Evolutionary conservation across 208 protist genomes (phyloP), one percentile per base, ranked within the genome.

Genomic region (Crithidia bombi): DNA sequence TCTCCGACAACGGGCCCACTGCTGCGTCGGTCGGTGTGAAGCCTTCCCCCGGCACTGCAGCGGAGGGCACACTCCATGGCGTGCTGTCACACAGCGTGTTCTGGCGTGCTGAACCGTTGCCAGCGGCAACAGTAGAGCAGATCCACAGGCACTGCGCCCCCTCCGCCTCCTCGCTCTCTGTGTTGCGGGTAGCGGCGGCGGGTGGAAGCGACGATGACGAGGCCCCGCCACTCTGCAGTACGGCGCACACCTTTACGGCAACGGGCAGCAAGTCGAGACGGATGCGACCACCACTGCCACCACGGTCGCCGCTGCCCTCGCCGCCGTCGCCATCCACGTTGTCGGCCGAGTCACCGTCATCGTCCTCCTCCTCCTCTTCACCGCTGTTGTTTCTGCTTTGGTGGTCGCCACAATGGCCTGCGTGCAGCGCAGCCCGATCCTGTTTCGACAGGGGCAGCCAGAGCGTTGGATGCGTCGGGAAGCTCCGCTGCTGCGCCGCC

Each of bases 381-480:
- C 43, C 21, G 28, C 46, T 51, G 46, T 51, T 9, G 46, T 28
- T 23, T 17, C 17, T 3, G 46, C 21, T 23, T 17, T 28, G 15
- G 46, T 14, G 21, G 46, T 15, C 4, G 46, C 46, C 21, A 9
- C 14, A 5, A 23, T 30, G 7, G 46, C 21, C 11, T 17, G 36
- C 61, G 30, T 51, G 38, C 61, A 35, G 54, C n/a, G 28, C 23
- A 0, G 69, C 41, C n/a, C 47, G 70, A 14, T 69, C 70, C 7
- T 14, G 26, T n/a, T n/a, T 57, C 35, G 30, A 46, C 21, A 56
- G 39, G 7, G 70, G 70, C 55, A 76, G 44, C 70, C 70, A 76
- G 38, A 76, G 63, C 30, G 70, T 76, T 26, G 74, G 74, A 47
- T 79, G 61, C 1, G 55, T 41, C 25, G 39, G 32, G 28, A 70